phyloP scores from a whole-genome alignment of 345 rosid genomes.

The Xanthoceras sorbifolium region DNA sequence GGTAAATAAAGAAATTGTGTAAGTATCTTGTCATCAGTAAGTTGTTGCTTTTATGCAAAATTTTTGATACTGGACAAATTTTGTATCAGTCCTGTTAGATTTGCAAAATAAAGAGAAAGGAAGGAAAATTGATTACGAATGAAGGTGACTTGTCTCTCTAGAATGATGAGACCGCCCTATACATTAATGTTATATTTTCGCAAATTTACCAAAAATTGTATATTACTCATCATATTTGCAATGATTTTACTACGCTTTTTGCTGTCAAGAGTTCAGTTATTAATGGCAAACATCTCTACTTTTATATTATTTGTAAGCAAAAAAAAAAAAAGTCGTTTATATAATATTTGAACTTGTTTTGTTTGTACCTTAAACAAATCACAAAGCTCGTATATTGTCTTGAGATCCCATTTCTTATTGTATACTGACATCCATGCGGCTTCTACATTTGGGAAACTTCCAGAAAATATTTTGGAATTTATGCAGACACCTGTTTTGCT shows the following conservation, averaged over 20 bases:
- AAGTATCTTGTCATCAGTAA: slow-evolving; percentile 36
- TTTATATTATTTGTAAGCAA: background rate
- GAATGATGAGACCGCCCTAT: slow-evolving; percentile 1
- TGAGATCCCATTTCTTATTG: background rate
- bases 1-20: slow-evolving; percentile 73
- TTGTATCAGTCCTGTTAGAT: background rate
- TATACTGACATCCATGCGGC: slow-evolving; percentile 8
- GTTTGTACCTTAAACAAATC: background rate
- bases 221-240: background rate
- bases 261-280: background rate
- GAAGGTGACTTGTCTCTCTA: background rate
- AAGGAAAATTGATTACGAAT: background rate
- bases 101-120: background rate
- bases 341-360: background rate
- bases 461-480: slow-evolving; percentile 77
- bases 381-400: background rate
- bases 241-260: background rate
- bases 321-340: background rate
- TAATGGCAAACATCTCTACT: background rate
- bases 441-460: slow-evolving; percentile 30
- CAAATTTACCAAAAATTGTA: background rate
- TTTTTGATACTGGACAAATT: background rate
- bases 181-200: background rate
- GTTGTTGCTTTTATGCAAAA: background rate
- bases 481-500: slow-evolving; percentile 74